Percentiles rank a stretch among this genome's conserved stretches.
phyloP scores from a whole-genome alignment of 2,329 filamentous ascomycete species.

The Hypoxylon sp. region DNA sequence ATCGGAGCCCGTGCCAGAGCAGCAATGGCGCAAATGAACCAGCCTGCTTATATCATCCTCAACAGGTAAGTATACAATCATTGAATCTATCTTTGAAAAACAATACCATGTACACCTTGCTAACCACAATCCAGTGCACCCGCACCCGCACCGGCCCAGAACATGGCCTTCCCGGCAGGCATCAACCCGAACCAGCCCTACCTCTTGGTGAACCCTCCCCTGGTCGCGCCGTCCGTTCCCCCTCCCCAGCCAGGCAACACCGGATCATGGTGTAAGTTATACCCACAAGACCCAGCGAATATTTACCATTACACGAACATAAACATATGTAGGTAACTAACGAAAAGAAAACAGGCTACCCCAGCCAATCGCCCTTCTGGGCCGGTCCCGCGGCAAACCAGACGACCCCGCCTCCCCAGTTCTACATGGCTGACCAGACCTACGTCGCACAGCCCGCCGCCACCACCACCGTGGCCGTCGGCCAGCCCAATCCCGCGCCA shows the following conservation, averaged over 20 bases:
- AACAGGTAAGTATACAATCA: conserved; percentile 25
- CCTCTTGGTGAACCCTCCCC: conserved; percentile 40
- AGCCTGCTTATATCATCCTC: conserved; percentile 14
- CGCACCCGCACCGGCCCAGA: conserved; percentile 2
- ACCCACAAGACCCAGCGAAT: neutral
- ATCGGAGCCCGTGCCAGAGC: conserved; percentile 17
- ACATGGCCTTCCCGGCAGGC: neutral
- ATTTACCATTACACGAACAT: neutral
- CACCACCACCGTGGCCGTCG: neutral
- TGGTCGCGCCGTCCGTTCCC: conserved; percentile 37
- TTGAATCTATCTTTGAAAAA: neutral
- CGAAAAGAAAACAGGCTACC: conserved; percentile 34
- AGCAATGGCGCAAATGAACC: conserved; percentile 11
- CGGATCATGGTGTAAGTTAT: conserved; percentile 39
- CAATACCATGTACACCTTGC: neutral
- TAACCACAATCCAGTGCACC: conserved; percentile 7
- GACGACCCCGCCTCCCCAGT: conserved; percentile 27
- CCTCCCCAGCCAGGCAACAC: conserved; percentile 30
- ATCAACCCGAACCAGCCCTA: conserved; percentile 27
- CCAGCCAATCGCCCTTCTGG: conserved; percentile 39
- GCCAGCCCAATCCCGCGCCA: neutral
- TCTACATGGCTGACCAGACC: conserved; percentile 20
- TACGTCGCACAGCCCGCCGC: neutral
- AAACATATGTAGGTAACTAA: neutral
- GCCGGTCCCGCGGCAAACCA: conserved; percentile 7